These are phyloP conservation scores for Crithidia acanthocephali DNA, from an alignment of 208 protist genomes.

Conservation along the genomic window DNA sequence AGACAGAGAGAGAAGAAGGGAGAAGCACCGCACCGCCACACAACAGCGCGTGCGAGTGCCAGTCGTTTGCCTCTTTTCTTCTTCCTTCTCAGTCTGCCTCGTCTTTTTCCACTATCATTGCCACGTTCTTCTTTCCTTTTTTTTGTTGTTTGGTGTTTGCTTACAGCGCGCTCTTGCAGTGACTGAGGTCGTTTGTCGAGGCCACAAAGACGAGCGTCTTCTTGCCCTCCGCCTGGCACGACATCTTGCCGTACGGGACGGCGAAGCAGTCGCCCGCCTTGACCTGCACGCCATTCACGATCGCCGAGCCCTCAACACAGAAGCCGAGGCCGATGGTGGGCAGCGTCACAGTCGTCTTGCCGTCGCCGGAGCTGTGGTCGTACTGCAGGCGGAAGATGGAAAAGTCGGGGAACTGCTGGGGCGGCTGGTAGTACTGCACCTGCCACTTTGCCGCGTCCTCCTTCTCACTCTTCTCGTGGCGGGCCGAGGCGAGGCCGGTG, in stretches of 20 bases:
- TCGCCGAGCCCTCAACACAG: constrained; percentile 69
- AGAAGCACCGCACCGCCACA: neutral
- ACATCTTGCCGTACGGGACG: constrained; percentile 74
- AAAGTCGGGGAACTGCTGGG: constrained; percentile 81
- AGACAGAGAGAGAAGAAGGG: constrained; percentile 17
- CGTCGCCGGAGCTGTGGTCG: constrained; percentile 41
- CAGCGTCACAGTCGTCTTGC: constrained; percentile 45
- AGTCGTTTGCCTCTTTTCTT: neutral
- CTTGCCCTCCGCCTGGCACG: constrained; percentile 52
- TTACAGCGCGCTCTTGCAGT: constrained; percentile 9
- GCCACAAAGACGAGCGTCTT: constrained; percentile 81
- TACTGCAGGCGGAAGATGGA: constrained; percentile 80
- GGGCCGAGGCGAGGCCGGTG: constrained; percentile 60
- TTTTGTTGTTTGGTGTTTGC: constrained; percentile 11
- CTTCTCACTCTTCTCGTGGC: constrained; percentile 41
- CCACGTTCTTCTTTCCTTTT: neutral
- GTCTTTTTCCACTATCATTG: neutral
- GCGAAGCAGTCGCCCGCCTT: constrained; percentile 77
- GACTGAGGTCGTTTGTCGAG: constrained; percentile 65
- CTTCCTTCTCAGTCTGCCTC: too few relatives aligned
- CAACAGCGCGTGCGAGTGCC: neutral
- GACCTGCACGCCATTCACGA: constrained; percentile 73
- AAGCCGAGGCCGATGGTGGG: constrained; percentile 90
- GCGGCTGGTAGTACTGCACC: constrained; percentile 88
- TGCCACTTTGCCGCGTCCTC: constrained; percentile 57